These are phyloP conservation scores for Aureobasidium leucospermi DNA, from an alignment of 2,329 filamentous ascomycete species.

Conservation along the genomic window DNA sequence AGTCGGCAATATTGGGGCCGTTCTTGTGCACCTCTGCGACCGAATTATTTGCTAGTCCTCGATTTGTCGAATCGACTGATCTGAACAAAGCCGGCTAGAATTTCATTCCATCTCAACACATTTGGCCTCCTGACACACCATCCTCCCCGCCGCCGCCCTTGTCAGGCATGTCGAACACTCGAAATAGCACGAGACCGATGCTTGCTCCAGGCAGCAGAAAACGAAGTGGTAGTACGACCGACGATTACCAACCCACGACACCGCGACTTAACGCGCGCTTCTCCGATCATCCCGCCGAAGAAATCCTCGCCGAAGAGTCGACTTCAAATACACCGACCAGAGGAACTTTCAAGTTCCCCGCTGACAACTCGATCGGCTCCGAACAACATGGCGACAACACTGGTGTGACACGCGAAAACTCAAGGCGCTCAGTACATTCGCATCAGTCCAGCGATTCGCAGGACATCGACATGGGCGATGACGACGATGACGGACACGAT, in stretches of 20 bases:
- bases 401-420: slow-evolving; percentile 10
- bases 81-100: slow-evolving; percentile 9
- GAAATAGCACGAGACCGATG: slow-evolving; percentile 1
- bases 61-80: neutral
- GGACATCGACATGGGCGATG: slow-evolving; percentile 64
- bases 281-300: slow-evolving; percentile 32
- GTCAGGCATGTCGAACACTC: slow-evolving; percentile 9
- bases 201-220: slow-evolving; percentile 4
- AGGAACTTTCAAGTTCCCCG: slow-evolving; percentile 41
- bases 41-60: slow-evolving; percentile 2
- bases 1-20: slow-evolving; percentile 11
- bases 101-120: neutral
- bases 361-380: slow-evolving; percentile 36
- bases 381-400: slow-evolving; percentile 9
- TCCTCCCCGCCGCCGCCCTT: neutral
- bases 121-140: neutral
- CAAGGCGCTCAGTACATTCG: slow-evolving; percentile 31
- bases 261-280: slow-evolving; percentile 40
- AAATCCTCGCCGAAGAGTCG: slow-evolving; percentile 32
- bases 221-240: slow-evolving; percentile 29
- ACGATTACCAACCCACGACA: slow-evolving; percentile 51
- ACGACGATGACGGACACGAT: slow-evolving; percentile 64
- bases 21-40: slow-evolving; percentile 4
- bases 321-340: slow-evolving; percentile 54
- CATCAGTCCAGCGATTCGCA: slow-evolving; percentile 54